Evolutionary conservation across 306 rosid genomes (phyloP).

Genomic region (Abrus precatorius): DNA sequence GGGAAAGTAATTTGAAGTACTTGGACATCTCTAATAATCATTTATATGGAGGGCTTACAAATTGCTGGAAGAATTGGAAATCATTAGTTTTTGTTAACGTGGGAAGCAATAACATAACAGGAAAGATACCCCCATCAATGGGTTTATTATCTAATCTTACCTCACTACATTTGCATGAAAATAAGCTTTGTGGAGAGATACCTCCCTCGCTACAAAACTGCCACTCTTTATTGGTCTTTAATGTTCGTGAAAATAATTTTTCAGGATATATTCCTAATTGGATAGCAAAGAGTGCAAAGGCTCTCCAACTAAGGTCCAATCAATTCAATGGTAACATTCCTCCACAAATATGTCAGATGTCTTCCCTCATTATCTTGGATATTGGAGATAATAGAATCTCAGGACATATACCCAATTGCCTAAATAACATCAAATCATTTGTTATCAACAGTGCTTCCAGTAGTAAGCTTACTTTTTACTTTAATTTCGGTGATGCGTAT

Average conservation of each 20-base stretch:
- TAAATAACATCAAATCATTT: not conserved
- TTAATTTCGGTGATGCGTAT: not conserved
- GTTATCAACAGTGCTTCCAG: not conserved
- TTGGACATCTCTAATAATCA: not conserved
- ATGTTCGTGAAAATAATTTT: not conserved
- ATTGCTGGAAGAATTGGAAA: not conserved
- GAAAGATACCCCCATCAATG: not conserved
- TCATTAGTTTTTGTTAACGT: not conserved
- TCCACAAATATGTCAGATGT: not conserved
- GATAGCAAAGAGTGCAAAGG: not conserved
- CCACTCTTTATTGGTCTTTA: not conserved
- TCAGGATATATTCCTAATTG: constrained; percentile 11
- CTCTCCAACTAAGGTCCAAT: constrained; percentile 4
- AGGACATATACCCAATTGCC: not conserved
- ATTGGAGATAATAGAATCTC: constrained; percentile 1
- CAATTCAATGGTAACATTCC: constrained; percentile 1
- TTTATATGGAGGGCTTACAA: not conserved
- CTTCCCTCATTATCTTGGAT: not conserved
- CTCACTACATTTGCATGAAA: not conserved
- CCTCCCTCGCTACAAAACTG: not conserved
- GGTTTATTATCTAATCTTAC: not conserved
- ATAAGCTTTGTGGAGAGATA: not conserved
- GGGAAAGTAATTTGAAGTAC: not conserved
- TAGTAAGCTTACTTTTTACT: not conserved
- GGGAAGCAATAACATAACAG: not conserved